Percentiles rank a stretch among this genome's conserved stretches.
These are phyloP conservation scores for Clohesyomyces aquaticus DNA, from an alignment of 495 filamentous ascomycete species.

Conservation along the genomic window DNA sequence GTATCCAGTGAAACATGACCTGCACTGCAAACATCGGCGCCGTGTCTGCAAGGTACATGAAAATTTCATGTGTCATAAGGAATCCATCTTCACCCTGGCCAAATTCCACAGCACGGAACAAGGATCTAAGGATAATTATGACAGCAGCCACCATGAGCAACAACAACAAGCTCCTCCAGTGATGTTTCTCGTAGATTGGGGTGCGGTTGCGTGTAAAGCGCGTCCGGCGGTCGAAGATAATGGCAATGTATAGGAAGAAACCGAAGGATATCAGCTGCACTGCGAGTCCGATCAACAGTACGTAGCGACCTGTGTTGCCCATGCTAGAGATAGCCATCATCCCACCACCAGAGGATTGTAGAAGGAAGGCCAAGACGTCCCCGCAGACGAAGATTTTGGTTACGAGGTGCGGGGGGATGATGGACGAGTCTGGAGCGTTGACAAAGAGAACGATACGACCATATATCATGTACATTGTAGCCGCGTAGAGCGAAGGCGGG, in stretches of 20 bases:
- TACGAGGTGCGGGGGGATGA: conserved; percentile 43
- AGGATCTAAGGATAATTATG: conserved; percentile 17
- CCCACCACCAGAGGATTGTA: conserved; percentile 46
- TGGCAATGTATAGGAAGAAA: conserved; percentile 34
- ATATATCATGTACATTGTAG: conserved; percentile 52
- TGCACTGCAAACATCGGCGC: conserved; percentile 41
- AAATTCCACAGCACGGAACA: conserved; percentile 28
- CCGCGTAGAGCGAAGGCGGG: conserved; percentile 50
- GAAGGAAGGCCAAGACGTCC: conserved; percentile 51
- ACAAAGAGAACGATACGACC: conserved; percentile 50
- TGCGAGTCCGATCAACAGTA: conserved; percentile 37
- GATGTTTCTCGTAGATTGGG: conserved; percentile 13
- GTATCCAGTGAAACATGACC: conserved; percentile 28
- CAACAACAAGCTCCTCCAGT: conserved; percentile 49
- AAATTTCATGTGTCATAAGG: conserved; percentile 37
- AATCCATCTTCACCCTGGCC: conserved; percentile 29
- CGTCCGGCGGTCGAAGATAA: conserved; percentile 32
- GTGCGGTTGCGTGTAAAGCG: conserved; percentile 22
- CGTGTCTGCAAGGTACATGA: conserved; percentile 41
- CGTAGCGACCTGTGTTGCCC: conserved; percentile 5
- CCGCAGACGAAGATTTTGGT: conserved; percentile 51
- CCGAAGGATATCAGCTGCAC: conserved; percentile 42
- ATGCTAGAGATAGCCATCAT: conserved; percentile 4
- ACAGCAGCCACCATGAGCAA: conserved; percentile 45
- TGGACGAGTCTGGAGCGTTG: conserved; percentile 50